phyloP scores from a whole-genome alignment of 2,329 filamentous ascomycete species.

The Aspergillus sp. region DNA sequence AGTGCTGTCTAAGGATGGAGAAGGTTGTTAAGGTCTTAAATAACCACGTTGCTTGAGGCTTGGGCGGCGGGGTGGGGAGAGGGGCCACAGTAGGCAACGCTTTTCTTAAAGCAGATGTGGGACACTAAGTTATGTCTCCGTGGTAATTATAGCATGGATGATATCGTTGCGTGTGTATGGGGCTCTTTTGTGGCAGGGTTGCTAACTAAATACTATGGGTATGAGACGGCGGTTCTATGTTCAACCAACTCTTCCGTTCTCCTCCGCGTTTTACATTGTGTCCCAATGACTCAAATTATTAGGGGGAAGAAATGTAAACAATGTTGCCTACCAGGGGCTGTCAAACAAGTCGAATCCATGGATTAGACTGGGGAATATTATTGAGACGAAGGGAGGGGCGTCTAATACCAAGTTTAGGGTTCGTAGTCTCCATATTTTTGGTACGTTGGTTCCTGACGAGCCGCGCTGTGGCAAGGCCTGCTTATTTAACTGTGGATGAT shows the following conservation, averaged over 20 bases:
- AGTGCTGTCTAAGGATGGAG: not conserved
- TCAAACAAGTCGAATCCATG: not conserved
- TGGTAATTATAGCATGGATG: not conserved
- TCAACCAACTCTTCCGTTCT: not conserved
- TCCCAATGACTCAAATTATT: not conserved
- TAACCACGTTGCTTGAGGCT: not conserved
- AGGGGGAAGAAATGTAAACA: not conserved
- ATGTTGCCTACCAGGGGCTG: slow-evolving; percentile 4
- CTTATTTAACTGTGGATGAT: too few relatives aligned
- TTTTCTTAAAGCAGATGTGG: not conserved
- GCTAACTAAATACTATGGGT: not conserved
- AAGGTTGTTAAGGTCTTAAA: slow-evolving; percentile 1
- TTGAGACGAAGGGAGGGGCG: not conserved
- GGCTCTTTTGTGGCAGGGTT: not conserved
- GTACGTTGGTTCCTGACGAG: not conserved
- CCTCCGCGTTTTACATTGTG: not conserved
- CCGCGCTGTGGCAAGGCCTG: not conserved
- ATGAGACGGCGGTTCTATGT: not conserved
- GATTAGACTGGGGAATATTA: not conserved
- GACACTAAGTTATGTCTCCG: not conserved
- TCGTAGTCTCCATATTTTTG: not conserved
- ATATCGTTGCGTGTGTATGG: not conserved
- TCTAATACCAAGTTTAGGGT: not conserved
- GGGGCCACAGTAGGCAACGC: slow-evolving; percentile 1
- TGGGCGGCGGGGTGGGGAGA: not conserved